Evolutionary conservation across 2,329 filamentous ascomycete species (phyloP), one percentile per base, ranked within the genome.

Genomic region (Aspergillus floridensis): DNA sequence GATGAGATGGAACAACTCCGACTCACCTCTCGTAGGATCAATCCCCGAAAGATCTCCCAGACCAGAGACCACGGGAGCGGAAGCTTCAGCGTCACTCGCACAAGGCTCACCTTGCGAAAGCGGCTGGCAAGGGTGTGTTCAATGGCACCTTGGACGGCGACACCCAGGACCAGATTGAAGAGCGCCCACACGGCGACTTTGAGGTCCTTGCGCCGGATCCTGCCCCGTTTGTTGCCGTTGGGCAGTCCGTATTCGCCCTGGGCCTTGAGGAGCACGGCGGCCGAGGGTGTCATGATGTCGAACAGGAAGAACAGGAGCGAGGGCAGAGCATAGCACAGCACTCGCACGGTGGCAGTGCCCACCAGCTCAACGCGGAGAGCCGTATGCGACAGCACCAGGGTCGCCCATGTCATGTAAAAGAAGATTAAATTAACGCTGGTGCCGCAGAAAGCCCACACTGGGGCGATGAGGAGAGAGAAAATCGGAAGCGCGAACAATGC

Each of bases 361-460:
- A 90, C 79, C 1, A 95, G 73, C 73, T 96, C 91, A 59, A 96
- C 85, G 59, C 86, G 84, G 16, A 95, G 79, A 0, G 90, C 87
- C 1, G 88, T 82, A 68, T 96, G 89, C 6, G 89, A 89, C 3
- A 93, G 80, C 44, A 96, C 86, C 32, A 97, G 82, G 0, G 91
- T 93, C 5, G 87, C 86, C 92, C 92, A 96, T 66, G 91, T 93
- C 79, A 96, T 84, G 74, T 92, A 93, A 76, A 96, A 95, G 80
- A 96, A 93, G 63, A 96, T 79, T 24, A 96, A 78, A 74, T 95
- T 96, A 63, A 96, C 80, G 1, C 88, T 92, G 1, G 92, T 93
- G 47, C 81, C 88, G 79, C 89, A 92, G 6, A 89, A 88, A 6
- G 85, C 83, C 59, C 86, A 49, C 11, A 66, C 63, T 5, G 71